Percentiles rank a stretch among this genome's conserved stretches.
Evolutionary conservation across 2,329 filamentous ascomycete species (phyloP).

Genomic region (Botrytis elliptica): DNA sequence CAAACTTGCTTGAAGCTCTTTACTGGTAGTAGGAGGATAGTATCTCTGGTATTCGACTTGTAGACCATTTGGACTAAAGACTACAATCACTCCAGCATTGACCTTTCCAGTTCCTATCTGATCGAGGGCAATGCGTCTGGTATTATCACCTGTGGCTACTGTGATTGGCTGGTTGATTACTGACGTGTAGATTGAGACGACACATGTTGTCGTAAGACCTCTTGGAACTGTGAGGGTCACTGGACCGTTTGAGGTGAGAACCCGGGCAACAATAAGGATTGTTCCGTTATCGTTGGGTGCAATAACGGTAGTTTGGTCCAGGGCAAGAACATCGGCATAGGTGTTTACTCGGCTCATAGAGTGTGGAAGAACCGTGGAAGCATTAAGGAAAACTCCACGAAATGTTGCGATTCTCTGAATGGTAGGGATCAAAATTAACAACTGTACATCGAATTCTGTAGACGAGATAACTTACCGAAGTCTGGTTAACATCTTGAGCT

Average conservation of each 20-base stretch:
- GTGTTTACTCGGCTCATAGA: conserved; percentile 8
- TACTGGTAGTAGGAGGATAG: conserved; percentile 4
- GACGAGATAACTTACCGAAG: neutral
- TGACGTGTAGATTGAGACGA: conserved; percentile 1
- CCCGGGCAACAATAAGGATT: neutral
- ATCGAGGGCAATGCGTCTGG: neutral
- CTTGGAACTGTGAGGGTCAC: conserved; percentile 8
- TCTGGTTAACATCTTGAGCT: conserved; percentile 5
- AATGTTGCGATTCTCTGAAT: conserved; percentile 3
- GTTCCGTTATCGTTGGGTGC: neutral
- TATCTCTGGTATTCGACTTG: conserved; percentile 8
- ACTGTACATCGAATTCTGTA: too few relatives aligned
- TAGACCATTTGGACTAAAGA: neutral
- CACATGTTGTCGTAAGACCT: conserved; percentile 1
- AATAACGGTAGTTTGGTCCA: neutral
- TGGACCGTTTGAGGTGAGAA: conserved; percentile 3
- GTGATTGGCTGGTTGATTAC: neutral
- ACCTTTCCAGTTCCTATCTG: conserved; percentile 1
- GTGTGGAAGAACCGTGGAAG: neutral
- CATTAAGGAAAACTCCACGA: neutral
- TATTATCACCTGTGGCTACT: conserved; percentile 1
- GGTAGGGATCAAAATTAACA: neutral
- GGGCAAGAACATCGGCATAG: neutral
- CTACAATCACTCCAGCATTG: conserved; percentile 1
- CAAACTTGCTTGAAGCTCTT: conserved; percentile 10